These are phyloP conservation scores for Cadophora luteo-olivacea DNA, from an alignment of 2,329 filamentous ascomycete species.

Conservation along the genomic window DNA sequence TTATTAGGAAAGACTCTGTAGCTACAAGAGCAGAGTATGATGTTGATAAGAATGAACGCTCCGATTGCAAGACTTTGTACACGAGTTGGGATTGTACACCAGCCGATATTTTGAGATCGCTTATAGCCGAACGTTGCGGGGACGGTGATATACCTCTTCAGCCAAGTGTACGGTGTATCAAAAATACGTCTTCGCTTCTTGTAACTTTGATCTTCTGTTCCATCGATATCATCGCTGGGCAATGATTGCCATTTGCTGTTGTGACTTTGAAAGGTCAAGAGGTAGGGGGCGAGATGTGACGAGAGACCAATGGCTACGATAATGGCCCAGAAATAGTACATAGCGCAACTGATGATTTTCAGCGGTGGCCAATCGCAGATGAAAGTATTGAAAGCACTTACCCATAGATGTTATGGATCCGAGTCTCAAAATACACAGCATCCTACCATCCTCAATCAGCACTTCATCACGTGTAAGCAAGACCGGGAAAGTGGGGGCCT, in stretches of 20 bases:
- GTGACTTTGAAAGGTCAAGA: not conserved
- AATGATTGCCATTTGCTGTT: not conserved
- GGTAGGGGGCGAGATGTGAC: slow-evolving; percentile 41
- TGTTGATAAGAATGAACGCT: slow-evolving; percentile 6
- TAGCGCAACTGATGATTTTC: slow-evolving; percentile 41
- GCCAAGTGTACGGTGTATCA: slow-evolving; percentile 37
- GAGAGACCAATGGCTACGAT: slow-evolving; percentile 48
- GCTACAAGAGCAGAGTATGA: not conserved
- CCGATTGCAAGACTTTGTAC: not conserved
- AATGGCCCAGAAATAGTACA: slow-evolving; percentile 51
- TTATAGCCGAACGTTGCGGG: slow-evolving; percentile 53
- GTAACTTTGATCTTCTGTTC: not conserved
- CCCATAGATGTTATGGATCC: slow-evolving; percentile 47
- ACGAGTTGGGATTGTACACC: slow-evolving; percentile 12
- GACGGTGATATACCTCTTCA: slow-evolving; percentile 46
- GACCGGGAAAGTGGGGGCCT: not conserved
- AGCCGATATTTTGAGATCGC: slow-evolving; percentile 42
- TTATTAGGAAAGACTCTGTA: not conserved
- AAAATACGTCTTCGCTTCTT: not conserved
- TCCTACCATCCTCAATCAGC: slow-evolving; percentile 40
- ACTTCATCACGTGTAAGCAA: not conserved
- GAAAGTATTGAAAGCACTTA: not conserved
- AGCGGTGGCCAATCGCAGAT: not conserved
- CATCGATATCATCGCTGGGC: not conserved
- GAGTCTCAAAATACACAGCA: slow-evolving; percentile 46